These are phyloP conservation scores for Prunus mongolica DNA, from an alignment of 306 rosid genomes.

Conservation along the genomic window DNA sequence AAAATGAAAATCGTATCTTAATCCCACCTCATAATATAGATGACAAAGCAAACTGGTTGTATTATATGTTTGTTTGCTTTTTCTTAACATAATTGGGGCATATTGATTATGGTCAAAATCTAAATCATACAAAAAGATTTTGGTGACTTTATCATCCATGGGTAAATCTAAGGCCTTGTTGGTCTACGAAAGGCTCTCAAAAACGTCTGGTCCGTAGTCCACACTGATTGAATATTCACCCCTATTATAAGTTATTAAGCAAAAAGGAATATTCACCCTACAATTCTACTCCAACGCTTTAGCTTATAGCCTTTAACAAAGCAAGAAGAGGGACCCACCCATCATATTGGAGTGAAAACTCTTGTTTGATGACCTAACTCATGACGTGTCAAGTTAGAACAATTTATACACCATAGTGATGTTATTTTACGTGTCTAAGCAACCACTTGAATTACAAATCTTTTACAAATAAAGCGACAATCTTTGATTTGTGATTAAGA, in stretches of 20 bases:
- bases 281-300: background rate
- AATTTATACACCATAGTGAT: too few relatives aligned
- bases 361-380: background rate
- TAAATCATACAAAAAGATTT: slow-evolving; percentile 4
- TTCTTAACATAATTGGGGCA: background rate
- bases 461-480: accelerated
- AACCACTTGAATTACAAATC: too few relatives aligned
- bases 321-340: background rate
- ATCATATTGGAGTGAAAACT: background rate
- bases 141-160: background rate
- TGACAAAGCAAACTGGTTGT: background rate
- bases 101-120: background rate
- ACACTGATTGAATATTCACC: background rate
- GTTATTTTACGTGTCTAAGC: accelerated
- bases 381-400: background rate
- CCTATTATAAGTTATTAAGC: background rate
- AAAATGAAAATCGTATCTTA: background rate
- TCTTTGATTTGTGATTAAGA: too few relatives aligned
- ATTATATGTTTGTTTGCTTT: background rate
- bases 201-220: background rate
- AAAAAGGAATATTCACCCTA: background rate
- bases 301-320: background rate
- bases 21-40: background rate
- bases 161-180: background rate
- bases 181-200: too few relatives aligned